A percentile compares a stretch with the other conserved stretches of the same genome.
phyloP scores from a whole-genome alignment of 805 yeast genomes.

The Ogataea neopini region DNA sequence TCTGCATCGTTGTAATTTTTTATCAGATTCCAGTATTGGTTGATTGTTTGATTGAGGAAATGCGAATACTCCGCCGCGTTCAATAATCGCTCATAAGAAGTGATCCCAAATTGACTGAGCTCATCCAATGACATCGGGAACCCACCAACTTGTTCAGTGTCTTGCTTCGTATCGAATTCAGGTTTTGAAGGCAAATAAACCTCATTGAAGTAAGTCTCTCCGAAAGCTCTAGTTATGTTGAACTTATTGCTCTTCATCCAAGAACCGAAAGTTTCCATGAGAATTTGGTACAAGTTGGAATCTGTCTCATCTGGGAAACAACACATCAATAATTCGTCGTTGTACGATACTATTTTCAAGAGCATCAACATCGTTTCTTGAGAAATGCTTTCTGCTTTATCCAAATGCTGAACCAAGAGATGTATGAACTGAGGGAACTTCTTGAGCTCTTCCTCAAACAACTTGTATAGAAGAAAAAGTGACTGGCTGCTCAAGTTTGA shows the following conservation, averaged over 20 bases:
- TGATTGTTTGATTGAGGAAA: conserved; percentile 27
- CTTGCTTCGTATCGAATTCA: not conserved
- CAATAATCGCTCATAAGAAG: conserved; percentile 31
- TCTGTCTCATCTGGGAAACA: conserved; percentile 13
- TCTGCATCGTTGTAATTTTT: conserved; percentile 24
- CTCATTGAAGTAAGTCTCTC: conserved; percentile 10
- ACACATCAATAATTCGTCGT: conserved; percentile 23
- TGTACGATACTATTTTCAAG: conserved; percentile 24
- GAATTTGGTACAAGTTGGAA: conserved; percentile 18
- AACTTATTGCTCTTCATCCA: conserved; percentile 24
- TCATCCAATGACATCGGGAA: conserved; percentile 19
- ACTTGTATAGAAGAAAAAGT: conserved; percentile 19
- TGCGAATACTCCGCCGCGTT: conserved; percentile 36
- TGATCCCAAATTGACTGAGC: conserved; percentile 27
- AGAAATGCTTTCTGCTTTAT: conserved; percentile 12
- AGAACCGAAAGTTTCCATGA: conserved; percentile 14
- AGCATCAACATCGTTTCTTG: conserved; percentile 18
- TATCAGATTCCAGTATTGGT: conserved; percentile 28
- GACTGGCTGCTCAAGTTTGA: conserved; percentile 6
- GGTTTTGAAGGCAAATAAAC: conserved; percentile 7
- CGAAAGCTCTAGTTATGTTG: conserved; percentile 9
- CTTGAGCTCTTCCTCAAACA: conserved; percentile 20
- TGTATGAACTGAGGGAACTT: conserved; percentile 22
- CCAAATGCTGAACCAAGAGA: conserved; percentile 16
- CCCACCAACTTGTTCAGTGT: conserved; percentile 5